A percentile compares a stretch with the other conserved stretches of the same genome.
These are phyloP conservation scores for Cercospora janseana DNA, from an alignment of 2,329 filamentous ascomycete species.

Conservation along the genomic window DNA sequence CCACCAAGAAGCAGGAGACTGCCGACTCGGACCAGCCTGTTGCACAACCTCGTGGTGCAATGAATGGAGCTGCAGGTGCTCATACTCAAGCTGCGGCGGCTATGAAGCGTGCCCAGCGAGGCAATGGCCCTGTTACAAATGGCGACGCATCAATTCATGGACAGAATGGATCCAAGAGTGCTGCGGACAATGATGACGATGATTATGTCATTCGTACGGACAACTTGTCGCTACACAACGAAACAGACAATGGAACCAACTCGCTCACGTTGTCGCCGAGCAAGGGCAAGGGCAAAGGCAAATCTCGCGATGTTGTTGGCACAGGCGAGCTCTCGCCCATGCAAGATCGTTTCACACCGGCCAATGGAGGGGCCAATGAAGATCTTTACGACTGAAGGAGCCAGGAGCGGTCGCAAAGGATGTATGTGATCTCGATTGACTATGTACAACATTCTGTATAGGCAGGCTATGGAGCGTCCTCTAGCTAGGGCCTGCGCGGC, in stretches of 20 bases:
- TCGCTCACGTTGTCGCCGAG: constrained; percentile 30
- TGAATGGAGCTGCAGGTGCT: constrained; percentile 10
- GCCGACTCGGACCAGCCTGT: constrained; percentile 16
- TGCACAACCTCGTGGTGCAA: background rate
- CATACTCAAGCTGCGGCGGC: constrained; percentile 18
- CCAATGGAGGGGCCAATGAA: constrained; percentile 36
- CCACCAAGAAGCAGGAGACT: constrained; percentile 43
- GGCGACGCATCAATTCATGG: background rate
- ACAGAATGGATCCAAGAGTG: background rate
- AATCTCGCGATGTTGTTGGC: constrained; percentile 30
- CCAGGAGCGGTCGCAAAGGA: background rate
- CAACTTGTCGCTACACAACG: constrained; percentile 32
- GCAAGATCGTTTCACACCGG: constrained; percentile 2
- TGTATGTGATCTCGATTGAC: background rate
- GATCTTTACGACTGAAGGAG: constrained; percentile 44
- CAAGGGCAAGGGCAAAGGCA: constrained; percentile 39
- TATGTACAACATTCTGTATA: background rate
- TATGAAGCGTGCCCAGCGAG: constrained; percentile 21
- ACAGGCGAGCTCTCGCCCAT: constrained; percentile 30
- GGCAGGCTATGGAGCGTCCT: background rate
- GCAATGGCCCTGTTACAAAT: background rate
- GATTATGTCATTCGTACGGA: constrained; percentile 46
- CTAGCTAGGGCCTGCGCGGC: too few species aligned
- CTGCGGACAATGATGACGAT: constrained; percentile 35
- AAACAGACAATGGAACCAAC: constrained; percentile 17